These are phyloP conservation scores for Brassica juncea DNA, from an alignment of 345 rosid species.

Conservation along the genomic window DNA sequence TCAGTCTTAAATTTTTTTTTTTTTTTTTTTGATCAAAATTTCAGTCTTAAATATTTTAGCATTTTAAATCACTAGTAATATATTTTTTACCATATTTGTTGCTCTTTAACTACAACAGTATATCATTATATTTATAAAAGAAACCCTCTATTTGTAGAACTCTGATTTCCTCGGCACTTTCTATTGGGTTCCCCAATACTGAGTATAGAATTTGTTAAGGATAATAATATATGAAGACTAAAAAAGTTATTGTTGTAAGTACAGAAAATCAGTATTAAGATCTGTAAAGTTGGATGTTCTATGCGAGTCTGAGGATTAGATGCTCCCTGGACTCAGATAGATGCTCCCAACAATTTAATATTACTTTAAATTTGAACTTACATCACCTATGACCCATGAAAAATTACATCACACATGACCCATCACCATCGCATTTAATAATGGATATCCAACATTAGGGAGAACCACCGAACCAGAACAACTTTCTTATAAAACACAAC, in stretches of 20 bases:
- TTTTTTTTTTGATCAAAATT: no score
- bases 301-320: slow-evolving; percentile 16
- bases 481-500: slow-evolving; percentile 13
- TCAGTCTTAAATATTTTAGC: slow-evolving; percentile 21
- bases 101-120: slow-evolving; percentile 30
- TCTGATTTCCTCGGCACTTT: slow-evolving; percentile 25
- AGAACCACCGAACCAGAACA: slow-evolving; percentile 21
- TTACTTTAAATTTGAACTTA: slow-evolving; percentile 1
- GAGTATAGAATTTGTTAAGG: background rate
- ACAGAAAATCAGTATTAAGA: slow-evolving; percentile 12
- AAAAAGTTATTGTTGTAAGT: slow-evolving; percentile 5
- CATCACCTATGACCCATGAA: slow-evolving; percentile 17
- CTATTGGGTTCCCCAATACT: slow-evolving; percentile 24
- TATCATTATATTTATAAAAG: background rate
- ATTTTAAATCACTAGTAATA: background rate
- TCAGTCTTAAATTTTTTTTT: slow-evolving; percentile 9
- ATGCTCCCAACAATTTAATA: background rate
- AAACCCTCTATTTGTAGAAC: slow-evolving; percentile 24
- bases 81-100: background rate
- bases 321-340: slow-evolving; percentile 20
- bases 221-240: background rate
- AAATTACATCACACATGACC: slow-evolving; percentile 27
- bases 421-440: slow-evolving; percentile 31
- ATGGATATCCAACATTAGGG: slow-evolving; percentile 11
- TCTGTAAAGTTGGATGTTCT: slow-evolving; percentile 22